phyloP scores from a whole-genome alignment of 805 yeast genomes.

The Scheffersomyces lignosus region DNA sequence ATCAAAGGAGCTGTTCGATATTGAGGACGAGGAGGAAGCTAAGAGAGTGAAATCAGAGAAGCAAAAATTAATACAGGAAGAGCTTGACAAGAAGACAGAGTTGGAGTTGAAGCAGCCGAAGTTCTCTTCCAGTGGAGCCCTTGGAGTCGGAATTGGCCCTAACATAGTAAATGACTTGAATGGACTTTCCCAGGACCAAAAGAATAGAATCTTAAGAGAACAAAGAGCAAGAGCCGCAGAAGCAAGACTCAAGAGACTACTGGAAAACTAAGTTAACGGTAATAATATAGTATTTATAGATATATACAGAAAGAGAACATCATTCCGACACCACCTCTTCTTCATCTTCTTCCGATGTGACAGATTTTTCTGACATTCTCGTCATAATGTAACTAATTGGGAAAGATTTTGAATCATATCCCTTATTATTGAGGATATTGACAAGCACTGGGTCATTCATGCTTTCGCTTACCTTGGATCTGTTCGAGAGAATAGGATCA shows the following conservation, averaged over 20 bases:
- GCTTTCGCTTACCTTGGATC: background rate
- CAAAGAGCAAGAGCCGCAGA: constrained; percentile 97
- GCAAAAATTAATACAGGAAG: constrained; percentile 42
- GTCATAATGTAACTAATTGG: constrained; percentile 43
- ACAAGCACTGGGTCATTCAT: constrained; percentile 30
- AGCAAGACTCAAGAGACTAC: constrained; percentile 54
- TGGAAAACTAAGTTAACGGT: background rate
- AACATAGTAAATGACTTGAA: constrained; percentile 46
- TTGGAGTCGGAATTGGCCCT: constrained; percentile 19
- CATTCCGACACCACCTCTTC: background rate
- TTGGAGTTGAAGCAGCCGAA: constrained; percentile 36
- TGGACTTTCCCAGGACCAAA: constrained; percentile 73
- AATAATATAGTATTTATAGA: background rate
- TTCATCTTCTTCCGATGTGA: constrained; percentile 4
- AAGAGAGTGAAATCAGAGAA: constrained; percentile 39
- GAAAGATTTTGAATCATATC: constrained; percentile 12
- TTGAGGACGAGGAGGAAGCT: constrained; percentile 34
- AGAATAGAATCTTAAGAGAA: constrained; percentile 81
- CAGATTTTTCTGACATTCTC: constrained; percentile 26
- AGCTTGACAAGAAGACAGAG: constrained; percentile 44
- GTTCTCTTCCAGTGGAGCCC: constrained; percentile 32
- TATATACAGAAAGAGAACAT: background rate
- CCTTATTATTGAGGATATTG: constrained; percentile 18
- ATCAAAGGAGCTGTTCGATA: constrained; percentile 56
- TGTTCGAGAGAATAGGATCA: constrained; percentile 39